These are phyloP conservation scores for Fusarium acutatum DNA, from an alignment of 2,329 filamentous ascomycete species.

Conservation along the genomic window DNA sequence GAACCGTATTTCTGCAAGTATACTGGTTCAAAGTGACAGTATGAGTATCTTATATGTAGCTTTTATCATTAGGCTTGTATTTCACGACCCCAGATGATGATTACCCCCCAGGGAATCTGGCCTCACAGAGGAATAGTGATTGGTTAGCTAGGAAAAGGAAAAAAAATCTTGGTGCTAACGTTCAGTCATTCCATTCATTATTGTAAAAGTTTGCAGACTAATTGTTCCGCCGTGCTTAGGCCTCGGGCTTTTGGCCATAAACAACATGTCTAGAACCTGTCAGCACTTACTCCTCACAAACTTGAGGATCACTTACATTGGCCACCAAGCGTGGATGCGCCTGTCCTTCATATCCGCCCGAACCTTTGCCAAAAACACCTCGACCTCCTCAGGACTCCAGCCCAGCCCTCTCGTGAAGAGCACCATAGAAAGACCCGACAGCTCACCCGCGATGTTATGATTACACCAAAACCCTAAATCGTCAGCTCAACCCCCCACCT, in stretches of 20 bases:
- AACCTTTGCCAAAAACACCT: slow-evolving; percentile 46
- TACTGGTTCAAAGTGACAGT: neutral
- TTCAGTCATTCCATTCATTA: neutral
- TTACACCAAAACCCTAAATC: slow-evolving; percentile 49
- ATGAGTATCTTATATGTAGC: neutral
- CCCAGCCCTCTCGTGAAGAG: slow-evolving; percentile 50
- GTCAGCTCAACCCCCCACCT: accelerated
- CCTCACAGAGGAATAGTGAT: neutral
- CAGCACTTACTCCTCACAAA: accelerated
- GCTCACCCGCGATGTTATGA: slow-evolving; percentile 46
- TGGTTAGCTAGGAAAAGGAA: too few relatives aligned
- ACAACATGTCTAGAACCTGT: slow-evolving; percentile 27
- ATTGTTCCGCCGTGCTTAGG: neutral
- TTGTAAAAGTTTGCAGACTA: neutral
- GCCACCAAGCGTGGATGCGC: slow-evolving; percentile 50
- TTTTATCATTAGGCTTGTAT: neutral
- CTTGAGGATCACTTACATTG: slow-evolving; percentile 43
- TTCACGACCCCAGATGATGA: neutral
- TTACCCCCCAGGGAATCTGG: accelerated
- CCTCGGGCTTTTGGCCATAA: slow-evolving; percentile 37
- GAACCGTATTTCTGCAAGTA: too few relatives aligned
- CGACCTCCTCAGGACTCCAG: slow-evolving; percentile 47
- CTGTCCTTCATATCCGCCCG: slow-evolving; percentile 47
- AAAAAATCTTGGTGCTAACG: neutral
- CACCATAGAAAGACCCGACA: slow-evolving; percentile 49